Conservation (phyloP, 441 rosid genomes). For the Erodium trifolium region DNA sequence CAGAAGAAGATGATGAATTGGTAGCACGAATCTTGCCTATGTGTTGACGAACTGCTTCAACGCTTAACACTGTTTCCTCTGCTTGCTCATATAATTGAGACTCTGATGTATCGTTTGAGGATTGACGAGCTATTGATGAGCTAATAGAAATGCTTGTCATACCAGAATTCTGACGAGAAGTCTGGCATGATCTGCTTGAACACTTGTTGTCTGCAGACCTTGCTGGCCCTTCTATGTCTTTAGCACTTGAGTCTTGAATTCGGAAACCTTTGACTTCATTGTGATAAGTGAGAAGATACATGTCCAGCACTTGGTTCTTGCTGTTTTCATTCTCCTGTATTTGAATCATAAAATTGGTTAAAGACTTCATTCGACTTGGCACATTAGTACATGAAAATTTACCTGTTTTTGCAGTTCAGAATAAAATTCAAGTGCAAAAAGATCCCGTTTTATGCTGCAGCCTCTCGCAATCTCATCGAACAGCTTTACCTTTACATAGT, state of each 20-base stretch:
- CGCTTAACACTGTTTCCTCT: slow-evolving; percentile 12
- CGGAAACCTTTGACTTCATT: background rate
- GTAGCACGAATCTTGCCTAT: background rate
- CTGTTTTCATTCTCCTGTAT: slow-evolving; percentile 23
- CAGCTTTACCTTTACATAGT: slow-evolving; percentile 38
- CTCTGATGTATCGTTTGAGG: slow-evolving; percentile 22
- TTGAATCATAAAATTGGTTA: background rate
- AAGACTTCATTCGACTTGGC: background rate
- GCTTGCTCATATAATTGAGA: slow-evolving; percentile 9
- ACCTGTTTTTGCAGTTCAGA: slow-evolving; percentile 42
- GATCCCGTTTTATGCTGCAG: slow-evolving; percentile 24
- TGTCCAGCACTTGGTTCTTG: slow-evolving; percentile 9
- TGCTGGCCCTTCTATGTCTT: too few relatives aligned
- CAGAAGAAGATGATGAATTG: slow-evolving; percentile 30
- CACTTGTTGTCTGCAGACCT: background rate
- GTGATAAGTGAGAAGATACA: background rate
- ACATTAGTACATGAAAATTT: background rate
- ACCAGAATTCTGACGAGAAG: slow-evolving; percentile 14
- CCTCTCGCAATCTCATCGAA: slow-evolving; percentile 45
- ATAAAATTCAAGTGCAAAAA: slow-evolving; percentile 49
- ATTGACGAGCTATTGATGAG: slow-evolving; percentile 24
- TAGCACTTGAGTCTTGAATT: too few relatives aligned
- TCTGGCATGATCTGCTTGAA: background rate
- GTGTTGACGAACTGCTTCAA: too few relatives aligned
- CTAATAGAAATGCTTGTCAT: slow-evolving; percentile 7